phyloP scores from a whole-genome alignment of 805 yeast species.

The Metschnikowia peoriensis region DNA sequence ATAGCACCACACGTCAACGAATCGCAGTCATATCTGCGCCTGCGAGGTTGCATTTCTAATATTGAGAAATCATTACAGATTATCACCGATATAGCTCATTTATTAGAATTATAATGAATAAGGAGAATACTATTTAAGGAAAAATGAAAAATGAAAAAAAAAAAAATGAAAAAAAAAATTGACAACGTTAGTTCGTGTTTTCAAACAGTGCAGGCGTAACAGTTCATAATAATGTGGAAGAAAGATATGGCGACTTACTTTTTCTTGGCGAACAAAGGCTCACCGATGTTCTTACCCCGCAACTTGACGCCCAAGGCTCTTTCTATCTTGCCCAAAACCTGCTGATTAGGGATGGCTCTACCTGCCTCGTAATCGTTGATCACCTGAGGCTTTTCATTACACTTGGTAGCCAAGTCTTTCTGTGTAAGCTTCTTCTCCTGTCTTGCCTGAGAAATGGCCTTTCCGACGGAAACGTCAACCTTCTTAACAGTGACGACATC shows the following conservation, averaged over 20 bases:
- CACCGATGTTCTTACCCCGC: constrained; percentile 94
- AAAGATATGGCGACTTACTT: constrained; percentile 20
- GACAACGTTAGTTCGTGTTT: not conserved
- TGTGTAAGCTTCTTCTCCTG: constrained; percentile 86
- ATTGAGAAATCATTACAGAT: not conserved
- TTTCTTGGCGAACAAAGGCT: constrained; percentile 70
- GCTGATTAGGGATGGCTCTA: constrained; percentile 95
- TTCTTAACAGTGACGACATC: constrained; percentile 93
- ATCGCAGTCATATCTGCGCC: no score
- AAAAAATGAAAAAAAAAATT: not conserved
- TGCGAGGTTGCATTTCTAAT: not conserved
- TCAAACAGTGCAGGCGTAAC: constrained; percentile 4
- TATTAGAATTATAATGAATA: not conserved
- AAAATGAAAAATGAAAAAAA: not conserved
- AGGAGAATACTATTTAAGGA: not conserved
- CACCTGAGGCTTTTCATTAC: constrained; percentile 94
- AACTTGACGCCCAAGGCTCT: constrained; percentile 91
- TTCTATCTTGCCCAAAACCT: constrained; percentile 86
- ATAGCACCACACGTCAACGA: no score
- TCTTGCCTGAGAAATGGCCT: constrained; percentile 81
- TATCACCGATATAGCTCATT: not conserved
- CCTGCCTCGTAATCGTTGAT: constrained; percentile 97
- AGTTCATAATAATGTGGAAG: constrained; percentile 6
- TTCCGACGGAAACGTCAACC: constrained; percentile 80
- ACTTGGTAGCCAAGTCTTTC: constrained; percentile 92